phyloP scores from a whole-genome alignment of 352 stramenopile genomes.

The Blastocystis sp. region DNA sequence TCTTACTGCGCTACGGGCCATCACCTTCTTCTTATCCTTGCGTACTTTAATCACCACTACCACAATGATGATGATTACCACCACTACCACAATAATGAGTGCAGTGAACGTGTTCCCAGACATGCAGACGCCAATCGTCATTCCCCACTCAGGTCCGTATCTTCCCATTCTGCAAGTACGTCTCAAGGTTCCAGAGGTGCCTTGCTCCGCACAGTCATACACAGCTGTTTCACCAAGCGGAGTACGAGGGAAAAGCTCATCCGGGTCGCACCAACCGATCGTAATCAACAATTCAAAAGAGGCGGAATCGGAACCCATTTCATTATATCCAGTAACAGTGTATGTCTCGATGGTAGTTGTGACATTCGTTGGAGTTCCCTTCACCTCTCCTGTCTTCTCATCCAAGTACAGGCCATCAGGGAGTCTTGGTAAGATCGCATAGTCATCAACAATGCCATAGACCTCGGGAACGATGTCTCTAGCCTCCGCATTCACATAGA shows the following conservation, averaged over 20 bases:
- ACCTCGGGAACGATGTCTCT: neutral
- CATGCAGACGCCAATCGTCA: conserved; percentile 35
- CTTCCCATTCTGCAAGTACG: conserved; percentile 32
- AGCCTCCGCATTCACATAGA: conserved; percentile 18
- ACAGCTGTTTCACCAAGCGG: neutral
- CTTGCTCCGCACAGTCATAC: conserved; percentile 26
- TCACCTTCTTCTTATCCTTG: conserved; percentile 52
- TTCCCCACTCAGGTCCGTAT: conserved; percentile 35
- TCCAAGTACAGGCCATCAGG: conserved; percentile 42
- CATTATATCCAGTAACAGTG: conserved; percentile 44
- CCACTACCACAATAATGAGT: neutral
- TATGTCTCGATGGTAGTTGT: neutral
- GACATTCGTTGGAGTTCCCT: neutral
- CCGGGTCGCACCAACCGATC: neutral
- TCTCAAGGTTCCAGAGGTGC: neutral
- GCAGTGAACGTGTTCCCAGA: neutral
- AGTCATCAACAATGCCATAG: conserved; percentile 47
- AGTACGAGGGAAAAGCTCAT: conserved; percentile 7
- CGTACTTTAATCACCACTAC: neutral
- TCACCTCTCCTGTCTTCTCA: neutral
- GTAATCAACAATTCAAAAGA: neutral
- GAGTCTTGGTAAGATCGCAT: neutral
- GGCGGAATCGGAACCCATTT: neutral
- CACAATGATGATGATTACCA: conserved; percentile 23
- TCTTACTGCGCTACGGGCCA: neutral